Evolutionary conservation across 2,329 filamentous ascomycete species (phyloP), one percentile per base, ranked within the genome.

Genomic region (Fragosphaeria purpurea): DNA sequence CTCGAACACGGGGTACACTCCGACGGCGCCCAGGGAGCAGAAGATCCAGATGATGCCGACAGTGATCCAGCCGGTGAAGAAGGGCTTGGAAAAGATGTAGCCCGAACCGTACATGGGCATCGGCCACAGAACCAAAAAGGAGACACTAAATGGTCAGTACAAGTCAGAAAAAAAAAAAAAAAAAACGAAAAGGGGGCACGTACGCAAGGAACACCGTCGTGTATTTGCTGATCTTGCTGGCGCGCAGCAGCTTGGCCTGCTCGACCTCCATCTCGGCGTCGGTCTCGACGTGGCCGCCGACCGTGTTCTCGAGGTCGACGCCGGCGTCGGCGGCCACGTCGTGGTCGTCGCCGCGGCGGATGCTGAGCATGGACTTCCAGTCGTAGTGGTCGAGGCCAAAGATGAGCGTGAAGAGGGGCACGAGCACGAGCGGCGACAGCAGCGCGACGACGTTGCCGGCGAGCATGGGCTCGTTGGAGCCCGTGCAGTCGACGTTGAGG

Each of bases 21-120:
- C 88, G 0, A 95, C 88, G 8, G 80, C 84, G 50, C 83, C 72
- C 2, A 82, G 70, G 4, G 81, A 85, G 59, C 77, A 80, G 63
- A 89, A 88, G 57, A 91, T 76, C 87, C 87, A 93, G 41, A 90
- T 71, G 50, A 93, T 86, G 8, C 83, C 85, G 7, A 88, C 79
- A 1, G 80, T 74, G 9, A 89, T 79, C 86, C 86, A 91, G 44
- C 86, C 86, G 0, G 85, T 87, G 67, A 91, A 93, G 72, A 93
- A 93, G 31, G 74, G 74, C 71, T 87, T 85, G 65, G 76, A 82
- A 68, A 93, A 94, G 49, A 95, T 77, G 63, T 95, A 95, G 1
- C 78, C 78, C 0, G 76, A 75, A 9, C 88, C 89, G 62, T 93
- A 95, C 80, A 95, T 82, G 1, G 89, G 89, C 77, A 95, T 91